A percentile compares a stretch with the other conserved stretches of the same genome.
Conservation (phyloP, 2,329 filamentous ascomycete genomes). For the Ceratocystis albifundus region DNA sequence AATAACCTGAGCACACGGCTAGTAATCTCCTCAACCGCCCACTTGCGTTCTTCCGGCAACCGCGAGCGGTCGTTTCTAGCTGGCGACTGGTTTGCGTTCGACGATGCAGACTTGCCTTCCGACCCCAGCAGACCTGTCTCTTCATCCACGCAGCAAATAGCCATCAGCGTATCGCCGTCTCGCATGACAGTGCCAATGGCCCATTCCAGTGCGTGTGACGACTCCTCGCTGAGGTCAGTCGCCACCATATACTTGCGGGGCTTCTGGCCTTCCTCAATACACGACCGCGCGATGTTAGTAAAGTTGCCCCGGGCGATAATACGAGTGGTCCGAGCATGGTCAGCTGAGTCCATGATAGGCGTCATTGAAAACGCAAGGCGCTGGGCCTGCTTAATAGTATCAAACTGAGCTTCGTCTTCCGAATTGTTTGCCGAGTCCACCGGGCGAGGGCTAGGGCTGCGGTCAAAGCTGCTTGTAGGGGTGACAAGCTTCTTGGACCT, state of each 20-base stretch:
- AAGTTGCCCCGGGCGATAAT: constrained; percentile 89
- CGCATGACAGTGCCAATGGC: constrained; percentile 88
- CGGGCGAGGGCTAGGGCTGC: constrained; percentile 39
- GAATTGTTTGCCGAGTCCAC: constrained; percentile 55
- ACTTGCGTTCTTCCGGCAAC: constrained; percentile 65
- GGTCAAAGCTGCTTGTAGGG: constrained; percentile 74
- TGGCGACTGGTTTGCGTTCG: constrained; percentile 22
- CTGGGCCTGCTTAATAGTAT: constrained; percentile 79
- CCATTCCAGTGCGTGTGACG: constrained; percentile 92
- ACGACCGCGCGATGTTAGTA: constrained; percentile 59
- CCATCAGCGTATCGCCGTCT: constrained; percentile 86
- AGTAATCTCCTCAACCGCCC: constrained; percentile 73
- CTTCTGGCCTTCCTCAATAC: constrained; percentile 64
- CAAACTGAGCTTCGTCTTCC: constrained; percentile 73
- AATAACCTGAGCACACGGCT: constrained; percentile 74
- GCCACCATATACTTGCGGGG: constrained; percentile 90
- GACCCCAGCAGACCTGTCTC: constrained; percentile 50
- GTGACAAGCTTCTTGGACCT: constrained; percentile 52
- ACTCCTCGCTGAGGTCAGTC: constrained; percentile 87
- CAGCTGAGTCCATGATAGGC: constrained; percentile 61
- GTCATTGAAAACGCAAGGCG: constrained; percentile 72
- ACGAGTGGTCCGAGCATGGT: constrained; percentile 69
- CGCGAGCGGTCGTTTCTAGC: constrained; percentile 39
- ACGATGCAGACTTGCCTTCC: constrained; percentile 20
- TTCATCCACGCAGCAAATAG: constrained; percentile 88